Conservation (phyloP, 1,284 basidiomycete genomes). For the Cystobasidium slooffiae region DNA sequence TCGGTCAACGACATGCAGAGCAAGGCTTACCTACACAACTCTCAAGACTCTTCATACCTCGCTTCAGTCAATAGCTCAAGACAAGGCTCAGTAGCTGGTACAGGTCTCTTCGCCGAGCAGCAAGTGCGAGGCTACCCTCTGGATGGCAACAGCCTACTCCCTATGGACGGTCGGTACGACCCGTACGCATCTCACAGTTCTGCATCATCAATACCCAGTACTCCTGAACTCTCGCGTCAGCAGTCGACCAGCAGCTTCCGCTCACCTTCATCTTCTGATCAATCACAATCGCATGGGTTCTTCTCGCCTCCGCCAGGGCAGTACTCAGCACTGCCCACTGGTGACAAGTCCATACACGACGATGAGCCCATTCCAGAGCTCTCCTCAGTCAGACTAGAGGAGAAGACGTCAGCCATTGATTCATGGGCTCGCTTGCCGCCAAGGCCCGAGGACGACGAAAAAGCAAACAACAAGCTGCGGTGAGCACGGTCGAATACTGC, state of each 20-base stretch:
- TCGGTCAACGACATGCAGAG: too few relatives aligned
- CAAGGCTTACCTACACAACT: background rate
- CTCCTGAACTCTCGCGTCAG: constrained; percentile 10
- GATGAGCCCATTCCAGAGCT: constrained; percentile 10
- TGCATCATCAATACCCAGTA: constrained; percentile 2
- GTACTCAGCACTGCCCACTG: background rate
- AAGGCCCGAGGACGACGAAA: constrained; percentile 24
- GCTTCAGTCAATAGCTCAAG: background rate
- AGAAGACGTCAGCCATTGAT: background rate
- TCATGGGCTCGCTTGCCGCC: constrained; percentile 26
- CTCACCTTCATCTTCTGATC: constrained; percentile 1
- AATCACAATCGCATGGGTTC: background rate
- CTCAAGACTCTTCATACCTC: background rate
- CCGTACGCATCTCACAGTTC: background rate
- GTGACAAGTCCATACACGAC: background rate
- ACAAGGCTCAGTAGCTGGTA: too few relatives aligned
- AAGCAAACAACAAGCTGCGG: constrained; percentile 18
- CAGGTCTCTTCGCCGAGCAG: background rate
- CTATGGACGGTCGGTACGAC: background rate
- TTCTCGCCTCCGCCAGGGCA: background rate
- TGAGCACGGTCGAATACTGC: background rate
- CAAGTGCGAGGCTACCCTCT: background rate
- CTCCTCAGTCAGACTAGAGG: background rate
- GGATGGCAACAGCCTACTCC: background rate
- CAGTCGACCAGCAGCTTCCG: constrained; percentile 10